Evolutionary conservation across 441 rosid species (phyloP).

Genomic region (Bocquillonia castaneifolia): DNA sequence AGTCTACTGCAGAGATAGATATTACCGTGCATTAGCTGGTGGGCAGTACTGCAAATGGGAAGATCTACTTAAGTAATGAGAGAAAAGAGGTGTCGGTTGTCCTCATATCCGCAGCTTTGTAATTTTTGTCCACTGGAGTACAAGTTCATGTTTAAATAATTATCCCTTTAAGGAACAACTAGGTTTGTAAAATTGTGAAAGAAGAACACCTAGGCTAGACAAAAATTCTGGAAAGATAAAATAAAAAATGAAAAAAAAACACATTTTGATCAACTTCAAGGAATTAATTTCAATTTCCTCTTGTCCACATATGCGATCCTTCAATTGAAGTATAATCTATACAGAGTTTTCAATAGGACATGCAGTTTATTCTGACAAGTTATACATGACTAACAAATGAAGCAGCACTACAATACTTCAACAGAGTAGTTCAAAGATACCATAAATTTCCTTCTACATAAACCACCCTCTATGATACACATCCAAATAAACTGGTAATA

Average conservation of each 20-base stretch:
- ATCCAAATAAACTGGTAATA: background rate
- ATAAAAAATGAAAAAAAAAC: background rate
- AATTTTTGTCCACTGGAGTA: background rate
- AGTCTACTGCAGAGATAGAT: constrained; percentile 73
- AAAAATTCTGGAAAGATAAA: background rate
- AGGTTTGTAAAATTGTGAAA: background rate
- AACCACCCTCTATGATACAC: background rate
- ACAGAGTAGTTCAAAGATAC: background rate
- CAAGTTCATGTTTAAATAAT: background rate
- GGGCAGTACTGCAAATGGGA: constrained; percentile 78
- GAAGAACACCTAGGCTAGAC: constrained; percentile 1
- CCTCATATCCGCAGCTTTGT: constrained; percentile 18
- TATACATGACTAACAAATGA: background rate
- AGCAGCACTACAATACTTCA: constrained; percentile 8
- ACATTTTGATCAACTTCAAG: constrained; percentile 10
- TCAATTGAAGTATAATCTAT: background rate
- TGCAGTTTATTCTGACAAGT: background rate
- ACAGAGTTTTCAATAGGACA: background rate
- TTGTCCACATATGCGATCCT: background rate
- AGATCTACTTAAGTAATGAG: constrained; percentile 43
- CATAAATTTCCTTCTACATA: constrained; percentile 3
- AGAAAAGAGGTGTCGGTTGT: constrained; percentile 10
- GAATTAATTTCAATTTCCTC: constrained; percentile 5
- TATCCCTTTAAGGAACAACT: constrained; percentile 4
- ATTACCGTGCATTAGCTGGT: constrained; percentile 47